Conservation (phyloP, 2,329 filamentous ascomycete genomes). For the Botrytis tulipae region DNA sequence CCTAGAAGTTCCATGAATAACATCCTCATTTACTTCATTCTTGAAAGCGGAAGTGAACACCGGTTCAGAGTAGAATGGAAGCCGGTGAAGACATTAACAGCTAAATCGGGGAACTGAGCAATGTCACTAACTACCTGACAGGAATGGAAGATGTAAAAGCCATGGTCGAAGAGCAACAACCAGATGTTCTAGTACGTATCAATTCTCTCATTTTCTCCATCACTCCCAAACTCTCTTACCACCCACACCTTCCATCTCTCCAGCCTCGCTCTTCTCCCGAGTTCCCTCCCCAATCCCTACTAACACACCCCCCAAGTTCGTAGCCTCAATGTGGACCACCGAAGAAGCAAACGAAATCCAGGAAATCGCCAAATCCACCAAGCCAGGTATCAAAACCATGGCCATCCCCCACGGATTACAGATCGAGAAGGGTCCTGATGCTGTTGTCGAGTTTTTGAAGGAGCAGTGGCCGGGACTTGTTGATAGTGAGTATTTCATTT, state of each 20-base stretch:
- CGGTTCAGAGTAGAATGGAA: accelerated
- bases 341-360: conserved; percentile 48
- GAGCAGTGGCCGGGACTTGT: conserved; percentile 39
- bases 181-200: conserved; percentile 52
- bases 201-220: neutral
- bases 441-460: conserved; percentile 52
- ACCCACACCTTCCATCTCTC: neutral
- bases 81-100: neutral
- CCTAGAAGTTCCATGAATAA: neutral
- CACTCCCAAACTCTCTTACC: neutral
- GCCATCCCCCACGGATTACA: conserved; percentile 55
- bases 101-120: neutral
- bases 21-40: neutral
- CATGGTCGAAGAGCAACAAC: conserved; percentile 51
- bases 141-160: conserved; percentile 55
- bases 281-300: neutral
- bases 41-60: too few relatives aligned
- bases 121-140: conserved; percentile 28
- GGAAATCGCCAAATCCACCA: conserved; percentile 27
- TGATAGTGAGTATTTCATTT: conserved; percentile 17
- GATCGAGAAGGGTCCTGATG: conserved; percentile 52
- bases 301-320: conserved; percentile 47
- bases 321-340: conserved; percentile 53
- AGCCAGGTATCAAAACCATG: conserved; percentile 50
- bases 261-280: neutral